These are phyloP conservation scores for Evansstolkia leycettana DNA, from an alignment of 495 filamentous ascomycete species.

Conservation along the genomic window DNA sequence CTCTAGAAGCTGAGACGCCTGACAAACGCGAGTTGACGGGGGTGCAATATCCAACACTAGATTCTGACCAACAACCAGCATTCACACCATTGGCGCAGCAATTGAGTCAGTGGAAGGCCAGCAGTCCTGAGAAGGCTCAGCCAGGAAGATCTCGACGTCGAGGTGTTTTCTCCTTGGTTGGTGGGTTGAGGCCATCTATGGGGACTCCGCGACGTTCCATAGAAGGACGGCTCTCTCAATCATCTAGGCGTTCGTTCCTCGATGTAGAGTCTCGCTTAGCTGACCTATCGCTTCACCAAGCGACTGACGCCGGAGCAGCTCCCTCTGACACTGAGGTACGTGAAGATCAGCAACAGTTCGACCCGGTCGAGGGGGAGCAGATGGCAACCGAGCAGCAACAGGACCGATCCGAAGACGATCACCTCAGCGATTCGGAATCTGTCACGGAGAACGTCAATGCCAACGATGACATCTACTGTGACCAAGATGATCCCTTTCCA, in stretches of 20 bases:
- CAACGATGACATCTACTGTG: background rate
- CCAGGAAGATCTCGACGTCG: conserved; percentile 19
- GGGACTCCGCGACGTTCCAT: too few species aligned
- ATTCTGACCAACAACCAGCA: conserved; percentile 24
- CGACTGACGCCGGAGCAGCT: too few species aligned
- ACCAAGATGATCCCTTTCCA: background rate
- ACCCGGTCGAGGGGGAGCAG: too few species aligned
- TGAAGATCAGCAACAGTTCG: too few species aligned
- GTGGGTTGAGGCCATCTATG: background rate
- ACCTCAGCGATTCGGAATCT: background rate
- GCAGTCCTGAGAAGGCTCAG: conserved; percentile 32
- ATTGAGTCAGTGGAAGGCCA: conserved; percentile 47
- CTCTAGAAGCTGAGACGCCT: background rate
- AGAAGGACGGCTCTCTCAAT: too few species aligned
- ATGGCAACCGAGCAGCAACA: background rate
- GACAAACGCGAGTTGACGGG: background rate
- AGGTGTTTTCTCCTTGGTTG: conserved; percentile 35
- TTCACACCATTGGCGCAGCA: conserved; percentile 52
- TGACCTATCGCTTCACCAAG: too few species aligned
- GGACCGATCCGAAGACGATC: background rate
- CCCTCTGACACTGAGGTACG: too few species aligned
- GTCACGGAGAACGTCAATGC: background rate
- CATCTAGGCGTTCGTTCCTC: too few species aligned
- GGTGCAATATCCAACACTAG: conserved; percentile 13
- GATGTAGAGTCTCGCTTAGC: too few species aligned